phyloP scores from a whole-genome alignment of 176 grass and related monocot species.

The Juncus effusus region DNA sequence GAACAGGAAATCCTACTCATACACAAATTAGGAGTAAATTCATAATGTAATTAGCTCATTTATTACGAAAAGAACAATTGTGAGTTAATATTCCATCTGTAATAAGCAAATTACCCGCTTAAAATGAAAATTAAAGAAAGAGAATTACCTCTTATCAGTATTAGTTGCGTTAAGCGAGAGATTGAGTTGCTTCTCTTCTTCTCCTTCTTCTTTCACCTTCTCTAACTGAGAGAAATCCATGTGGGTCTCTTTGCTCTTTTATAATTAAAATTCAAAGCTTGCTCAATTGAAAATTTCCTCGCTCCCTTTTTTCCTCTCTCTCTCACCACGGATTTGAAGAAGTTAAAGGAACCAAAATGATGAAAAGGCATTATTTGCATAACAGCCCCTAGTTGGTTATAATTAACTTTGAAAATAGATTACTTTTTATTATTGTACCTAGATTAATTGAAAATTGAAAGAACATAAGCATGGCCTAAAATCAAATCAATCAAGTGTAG shows the following conservation, averaged over 20 bases:
- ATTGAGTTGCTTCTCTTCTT: slow-evolving; percentile 11
- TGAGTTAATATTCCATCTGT: too few relatives aligned
- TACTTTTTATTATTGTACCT: too few relatives aligned
- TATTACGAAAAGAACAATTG: neutral
- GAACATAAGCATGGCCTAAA: too few relatives aligned
- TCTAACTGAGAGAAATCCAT: neutral
- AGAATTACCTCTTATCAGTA: slow-evolving; percentile 33
- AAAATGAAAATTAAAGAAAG: neutral
- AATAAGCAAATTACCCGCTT: neutral
- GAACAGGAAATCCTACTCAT: too few relatives aligned
- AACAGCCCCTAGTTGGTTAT: neutral
- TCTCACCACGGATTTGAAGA: slow-evolving; percentile 2
- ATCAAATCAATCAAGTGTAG: too few relatives aligned
- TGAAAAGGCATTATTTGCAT: neutral
- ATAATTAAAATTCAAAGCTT: neutral
- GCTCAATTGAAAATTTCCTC: neutral
- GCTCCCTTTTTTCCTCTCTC: neutral
- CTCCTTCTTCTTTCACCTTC: neutral
- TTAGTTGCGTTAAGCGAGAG: slow-evolving; percentile 37
- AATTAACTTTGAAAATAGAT: too few relatives aligned
- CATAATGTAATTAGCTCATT: too few relatives aligned
- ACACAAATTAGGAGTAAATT: too few relatives aligned
- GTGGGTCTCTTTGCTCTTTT: neutral
- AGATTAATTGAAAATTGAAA: too few relatives aligned
- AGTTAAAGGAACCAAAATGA: neutral